A percentile compares a stretch with the other conserved stretches of the same genome.
Evolutionary conservation across 2,329 filamentous ascomycete genomes (phyloP).

Genomic region (Neopestalotiopsis sp.): DNA sequence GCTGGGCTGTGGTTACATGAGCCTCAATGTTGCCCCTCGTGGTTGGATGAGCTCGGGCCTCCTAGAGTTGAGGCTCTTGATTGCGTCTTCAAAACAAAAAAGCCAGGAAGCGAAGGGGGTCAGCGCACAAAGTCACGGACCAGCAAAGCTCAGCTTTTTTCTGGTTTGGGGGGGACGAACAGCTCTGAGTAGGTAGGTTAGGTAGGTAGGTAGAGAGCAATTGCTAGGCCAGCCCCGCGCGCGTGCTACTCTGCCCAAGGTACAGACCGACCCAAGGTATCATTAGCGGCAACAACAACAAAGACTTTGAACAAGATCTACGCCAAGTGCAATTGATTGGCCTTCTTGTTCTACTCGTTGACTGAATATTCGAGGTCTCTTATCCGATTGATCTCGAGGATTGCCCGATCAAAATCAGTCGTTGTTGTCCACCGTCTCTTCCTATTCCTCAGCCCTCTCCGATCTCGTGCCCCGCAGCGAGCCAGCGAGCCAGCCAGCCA

Average conservation of each 20-base stretch:
- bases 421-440: background rate
- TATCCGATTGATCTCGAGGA: background rate
- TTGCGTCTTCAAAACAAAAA: too few species aligned
- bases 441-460: background rate
- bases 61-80: too few species aligned
- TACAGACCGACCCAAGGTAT: background rate
- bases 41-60: too few species aligned
- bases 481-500: too few species aligned
- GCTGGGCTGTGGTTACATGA: too few species aligned
- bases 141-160: too few species aligned
- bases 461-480: slow-evolving; percentile 1
- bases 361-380: background rate
- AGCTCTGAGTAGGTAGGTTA: too few species aligned
- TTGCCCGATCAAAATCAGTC: background rate
- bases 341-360: background rate
- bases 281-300: background rate
- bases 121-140: too few species aligned
- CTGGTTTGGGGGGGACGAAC: too few species aligned
- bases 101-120: too few species aligned
- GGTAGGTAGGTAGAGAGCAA: background rate
- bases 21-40: too few species aligned
- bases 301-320: background rate
- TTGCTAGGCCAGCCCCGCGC: background rate
- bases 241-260: background rate
- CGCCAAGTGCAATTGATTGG: background rate